phyloP scores from a whole-genome alignment of 192 early-diverging fungal genomes.

The Coemansia sp. region DNA sequence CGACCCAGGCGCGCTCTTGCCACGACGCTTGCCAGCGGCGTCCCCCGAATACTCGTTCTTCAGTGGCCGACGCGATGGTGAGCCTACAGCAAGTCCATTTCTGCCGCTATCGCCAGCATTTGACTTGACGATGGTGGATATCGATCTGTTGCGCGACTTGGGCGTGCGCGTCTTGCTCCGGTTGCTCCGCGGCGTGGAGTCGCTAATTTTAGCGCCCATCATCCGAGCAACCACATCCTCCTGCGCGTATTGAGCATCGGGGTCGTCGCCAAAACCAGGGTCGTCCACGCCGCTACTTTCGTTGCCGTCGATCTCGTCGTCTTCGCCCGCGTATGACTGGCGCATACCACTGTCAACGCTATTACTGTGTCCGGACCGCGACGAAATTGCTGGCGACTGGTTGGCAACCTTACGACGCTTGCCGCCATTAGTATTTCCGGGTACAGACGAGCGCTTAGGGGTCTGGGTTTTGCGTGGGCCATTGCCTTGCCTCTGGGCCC shows the following conservation, averaged over 20 bases:
- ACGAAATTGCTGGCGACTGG: not conserved
- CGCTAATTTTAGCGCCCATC: slow-evolving; percentile 15
- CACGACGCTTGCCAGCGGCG: slow-evolving; percentile 19
- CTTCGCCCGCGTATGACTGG: not conserved
- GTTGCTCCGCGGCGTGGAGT: not conserved
- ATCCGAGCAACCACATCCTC: slow-evolving; percentile 39
- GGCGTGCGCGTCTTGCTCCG: slow-evolving; percentile 16
- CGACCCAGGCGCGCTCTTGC: slow-evolving; percentile 43
- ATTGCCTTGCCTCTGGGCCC: not conserved
- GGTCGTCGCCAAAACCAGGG: not conserved
- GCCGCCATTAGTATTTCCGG: not conserved
- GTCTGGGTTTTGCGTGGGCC: slow-evolving; percentile 20
- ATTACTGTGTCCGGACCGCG: not conserved
- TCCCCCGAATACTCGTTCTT: not conserved
- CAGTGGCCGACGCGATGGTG: not conserved
- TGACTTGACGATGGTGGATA: slow-evolving; percentile 22
- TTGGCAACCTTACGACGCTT: not conserved
- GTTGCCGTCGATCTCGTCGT: slow-evolving; percentile 11
- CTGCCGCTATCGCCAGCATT: not conserved
- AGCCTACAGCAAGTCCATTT: not conserved
- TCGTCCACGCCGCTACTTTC: slow-evolving; percentile 4
- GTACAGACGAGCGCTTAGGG: slow-evolving; percentile 9
- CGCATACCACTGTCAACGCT: not conserved
- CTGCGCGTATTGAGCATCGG: not conserved
- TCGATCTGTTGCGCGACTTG: slow-evolving; percentile 31